Conservation (phyloP, 306 rosid genomes). For the Macrotyloma uniflorum region DNA sequence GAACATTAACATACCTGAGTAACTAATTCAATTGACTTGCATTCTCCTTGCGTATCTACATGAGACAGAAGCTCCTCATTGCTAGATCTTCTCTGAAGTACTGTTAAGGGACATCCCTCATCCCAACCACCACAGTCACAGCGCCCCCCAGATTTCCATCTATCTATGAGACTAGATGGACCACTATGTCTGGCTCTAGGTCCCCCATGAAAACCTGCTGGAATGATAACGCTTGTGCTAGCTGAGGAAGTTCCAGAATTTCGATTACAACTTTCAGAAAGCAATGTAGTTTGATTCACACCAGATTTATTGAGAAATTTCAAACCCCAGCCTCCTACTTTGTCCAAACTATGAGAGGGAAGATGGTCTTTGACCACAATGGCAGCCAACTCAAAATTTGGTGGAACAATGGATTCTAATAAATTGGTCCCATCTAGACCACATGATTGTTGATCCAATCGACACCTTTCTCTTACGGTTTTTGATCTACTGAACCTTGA, state of each 20-base stretch:
- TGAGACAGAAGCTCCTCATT: not conserved
- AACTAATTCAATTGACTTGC: not conserved
- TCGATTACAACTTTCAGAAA: not conserved
- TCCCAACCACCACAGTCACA: conserved; percentile 30
- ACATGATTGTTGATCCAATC: not conserved
- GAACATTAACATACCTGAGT: conserved; percentile 1
- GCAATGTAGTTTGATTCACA: not conserved
- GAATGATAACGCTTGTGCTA: conserved; percentile 12
- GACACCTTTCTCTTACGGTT: not conserved
- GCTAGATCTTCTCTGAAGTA: conserved; percentile 1
- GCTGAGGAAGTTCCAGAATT: not conserved
- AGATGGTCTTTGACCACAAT: conserved; percentile 9
- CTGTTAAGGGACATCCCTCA: conserved; percentile 11
- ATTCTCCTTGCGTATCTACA: not conserved
- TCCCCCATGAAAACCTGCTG: conserved; percentile 17
- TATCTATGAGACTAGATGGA: conserved; percentile 7
- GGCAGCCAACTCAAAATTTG: conserved; percentile 25
- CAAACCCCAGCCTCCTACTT: conserved; percentile 9
- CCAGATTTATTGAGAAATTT: conserved; percentile 11
- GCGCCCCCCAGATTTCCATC: conserved; percentile 7
- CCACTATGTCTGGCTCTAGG: not conserved
- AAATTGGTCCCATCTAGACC: not conserved
- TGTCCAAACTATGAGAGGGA: not conserved
- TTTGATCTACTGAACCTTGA: conserved; percentile 15
- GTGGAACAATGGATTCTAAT: not conserved